Conservation (phyloP, 2,329 filamentous ascomycete species). For the Sordariomycetes sp. region DNA sequence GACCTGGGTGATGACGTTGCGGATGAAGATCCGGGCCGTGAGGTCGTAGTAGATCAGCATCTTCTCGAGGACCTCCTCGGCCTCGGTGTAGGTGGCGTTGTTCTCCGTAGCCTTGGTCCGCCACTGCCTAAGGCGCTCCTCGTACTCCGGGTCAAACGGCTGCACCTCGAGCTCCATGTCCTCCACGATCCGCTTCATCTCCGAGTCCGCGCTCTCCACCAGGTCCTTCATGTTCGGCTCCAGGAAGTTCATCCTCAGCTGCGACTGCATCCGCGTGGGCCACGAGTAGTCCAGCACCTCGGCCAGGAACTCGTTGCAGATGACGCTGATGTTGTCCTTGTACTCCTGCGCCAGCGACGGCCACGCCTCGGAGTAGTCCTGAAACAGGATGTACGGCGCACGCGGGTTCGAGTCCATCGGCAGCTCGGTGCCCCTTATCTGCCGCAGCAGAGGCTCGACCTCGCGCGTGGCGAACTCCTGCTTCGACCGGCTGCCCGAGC, state of each 20-base stretch:
- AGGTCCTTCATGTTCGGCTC: constrained; percentile 36
- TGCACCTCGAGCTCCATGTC: constrained; percentile 43
- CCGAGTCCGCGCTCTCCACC: constrained; percentile 32
- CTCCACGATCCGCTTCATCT: constrained; percentile 33
- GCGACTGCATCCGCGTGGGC: constrained; percentile 39
- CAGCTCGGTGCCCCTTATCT: constrained; percentile 41
- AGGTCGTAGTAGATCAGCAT: constrained; percentile 46
- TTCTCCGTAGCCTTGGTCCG: constrained; percentile 28
- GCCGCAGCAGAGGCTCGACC: constrained; percentile 35
- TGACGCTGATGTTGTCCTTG: constrained; percentile 42
- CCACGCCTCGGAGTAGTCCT: constrained; percentile 42
- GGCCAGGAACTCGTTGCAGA: constrained; percentile 41
- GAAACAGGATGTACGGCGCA: constrained; percentile 42
- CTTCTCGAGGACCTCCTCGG: constrained; percentile 42
- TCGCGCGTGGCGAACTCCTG: constrained; percentile 35
- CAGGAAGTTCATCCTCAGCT: constrained; percentile 35
- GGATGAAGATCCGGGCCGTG: constrained; percentile 38
- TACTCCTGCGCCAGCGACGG: constrained; percentile 39
- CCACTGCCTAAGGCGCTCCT: constrained; percentile 37
- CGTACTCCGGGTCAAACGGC: constrained; percentile 42
- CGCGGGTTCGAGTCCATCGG: constrained; percentile 41
- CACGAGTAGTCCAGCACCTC: constrained; percentile 40
- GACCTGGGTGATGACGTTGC: constrained; percentile 41
- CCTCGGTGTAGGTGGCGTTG: constrained; percentile 35
- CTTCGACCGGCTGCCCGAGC: constrained; percentile 27